Evolutionary conservation across 2,329 filamentous ascomycete genomes (phyloP).

Genomic region (Penicillium sp.): DNA sequence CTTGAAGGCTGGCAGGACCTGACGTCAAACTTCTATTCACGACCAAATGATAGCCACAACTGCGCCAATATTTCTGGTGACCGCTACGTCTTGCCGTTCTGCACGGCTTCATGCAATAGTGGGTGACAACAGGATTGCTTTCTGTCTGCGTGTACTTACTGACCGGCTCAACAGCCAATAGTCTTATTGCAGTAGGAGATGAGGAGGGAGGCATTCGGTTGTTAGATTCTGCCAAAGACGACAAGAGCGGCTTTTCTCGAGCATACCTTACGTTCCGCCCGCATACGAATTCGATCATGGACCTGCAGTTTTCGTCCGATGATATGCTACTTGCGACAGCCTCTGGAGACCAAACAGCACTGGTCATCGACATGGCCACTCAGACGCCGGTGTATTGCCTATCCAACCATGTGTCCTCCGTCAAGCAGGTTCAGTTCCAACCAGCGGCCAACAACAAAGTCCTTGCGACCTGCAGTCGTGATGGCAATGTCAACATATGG

Average conservation of each 20-base stretch:
- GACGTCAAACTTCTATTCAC: constrained; percentile 52
- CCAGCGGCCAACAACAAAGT: constrained; percentile 68
- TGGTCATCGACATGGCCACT: constrained; percentile 58
- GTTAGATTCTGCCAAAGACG: constrained; percentile 50
- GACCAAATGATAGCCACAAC: constrained; percentile 47
- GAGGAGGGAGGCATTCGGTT: constrained; percentile 59
- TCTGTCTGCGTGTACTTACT: constrained; percentile 13
- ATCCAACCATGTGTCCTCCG: constrained; percentile 57
- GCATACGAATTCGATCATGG: constrained; percentile 64
- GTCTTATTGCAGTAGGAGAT: constrained; percentile 60
- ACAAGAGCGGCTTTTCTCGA: constrained; percentile 46
- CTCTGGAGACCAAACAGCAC: constrained; percentile 64
- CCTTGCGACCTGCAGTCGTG: constrained; percentile 81
- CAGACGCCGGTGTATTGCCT: constrained; percentile 50
- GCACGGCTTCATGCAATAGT: constrained; percentile 58
- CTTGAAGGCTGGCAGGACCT: constrained; percentile 49
- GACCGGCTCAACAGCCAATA: constrained; percentile 46
- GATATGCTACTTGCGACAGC: constrained; percentile 59
- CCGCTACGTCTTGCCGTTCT: constrained; percentile 60
- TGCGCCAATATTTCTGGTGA: constrained; percentile 39
- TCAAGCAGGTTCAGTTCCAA: constrained; percentile 87
- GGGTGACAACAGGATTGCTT: constrained; percentile 24
- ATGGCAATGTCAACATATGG: constrained; percentile 88
- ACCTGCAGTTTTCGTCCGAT: constrained; percentile 60
- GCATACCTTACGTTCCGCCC: constrained; percentile 53